Base-by-base conservation (phyloP, 2,329 filamentous ascomycete genomes). In the Akanthomyces uredinophilus region DNA sequence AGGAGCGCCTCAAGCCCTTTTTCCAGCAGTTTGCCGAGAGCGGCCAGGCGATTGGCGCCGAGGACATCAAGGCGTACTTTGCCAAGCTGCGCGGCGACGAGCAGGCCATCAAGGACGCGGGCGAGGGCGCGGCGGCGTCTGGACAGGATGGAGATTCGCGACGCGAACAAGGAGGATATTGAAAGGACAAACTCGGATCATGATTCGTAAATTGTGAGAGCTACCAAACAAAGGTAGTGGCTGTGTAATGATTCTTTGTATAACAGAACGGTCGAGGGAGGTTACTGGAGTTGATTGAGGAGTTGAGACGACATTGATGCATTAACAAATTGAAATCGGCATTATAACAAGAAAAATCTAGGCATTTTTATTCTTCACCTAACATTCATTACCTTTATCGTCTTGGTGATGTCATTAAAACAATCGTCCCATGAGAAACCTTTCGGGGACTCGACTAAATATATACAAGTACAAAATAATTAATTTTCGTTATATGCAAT, bases 1-100 rank as follows among this genome's bases (percentile, higher is more conserved):
- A 96, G 71, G 93, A 98, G 71, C 93, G 94, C 72, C 86, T 99
- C n/a, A 96, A 94, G 79, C 88, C 88, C 0, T 98, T 99, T 73
- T 86, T 99, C 70, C 87, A 93, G 75, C 90, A 96, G 49, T 99
- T 96, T 73, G 95, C 95, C 0, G 92, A 97, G 72, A 96, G 89
- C 65, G 94, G 94, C 1, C 80, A 90, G 74, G 87, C 91, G 0
- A 93, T 99, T 24, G 88, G 92, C 1, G 94, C 94, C 1, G 95
- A 99, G 71, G 93, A 98, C 75, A 95, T 99, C 75, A 99, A 97
- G 75, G 86, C 86, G 2, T 96, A 97, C 73, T 99, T 99, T 82
- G 94, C 94, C 57, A 94, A 95, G 78, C 77, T 99, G 68, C 84
- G 95, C 65, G 95, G 95, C 63, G 95, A 98, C 74, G 90, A 92